These are phyloP conservation scores for Metschnikowia aberdeeniae DNA, from an alignment of 805 yeast species.

Conservation along the genomic window DNA sequence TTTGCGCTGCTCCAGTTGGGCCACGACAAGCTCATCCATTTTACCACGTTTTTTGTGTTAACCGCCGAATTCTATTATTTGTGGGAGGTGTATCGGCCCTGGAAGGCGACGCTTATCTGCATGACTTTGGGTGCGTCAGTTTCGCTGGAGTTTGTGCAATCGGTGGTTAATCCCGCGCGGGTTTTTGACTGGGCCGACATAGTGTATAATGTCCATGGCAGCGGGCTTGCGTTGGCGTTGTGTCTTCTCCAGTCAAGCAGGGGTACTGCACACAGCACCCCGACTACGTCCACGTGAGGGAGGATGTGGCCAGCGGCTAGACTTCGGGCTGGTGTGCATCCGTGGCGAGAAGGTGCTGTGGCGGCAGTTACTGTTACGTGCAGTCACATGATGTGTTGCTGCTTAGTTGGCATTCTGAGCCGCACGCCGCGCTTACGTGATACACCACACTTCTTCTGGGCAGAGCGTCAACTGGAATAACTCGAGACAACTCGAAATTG, in stretches of 20 bases:
- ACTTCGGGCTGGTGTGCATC: too few relatives aligned
- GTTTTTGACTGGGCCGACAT: slow-evolving; percentile 50
- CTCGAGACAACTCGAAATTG: too few relatives aligned
- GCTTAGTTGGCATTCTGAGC: background rate
- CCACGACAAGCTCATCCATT: slow-evolving; percentile 53
- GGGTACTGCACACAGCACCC: background rate
- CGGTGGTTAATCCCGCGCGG: slow-evolving; percentile 41
- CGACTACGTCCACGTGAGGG: slow-evolving; percentile 21
- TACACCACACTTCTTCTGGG: background rate
- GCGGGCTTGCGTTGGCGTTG: slow-evolving; percentile 23
- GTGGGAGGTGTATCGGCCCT: slow-evolving; percentile 29
- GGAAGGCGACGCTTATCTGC: slow-evolving; percentile 26
- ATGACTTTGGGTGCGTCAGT: slow-evolving; percentile 49
- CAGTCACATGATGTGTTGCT: too few relatives aligned
- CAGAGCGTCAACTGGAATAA: background rate
- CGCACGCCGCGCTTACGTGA: slow-evolving; percentile 1
- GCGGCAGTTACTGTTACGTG: too few relatives aligned
- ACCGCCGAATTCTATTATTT: slow-evolving; percentile 47
- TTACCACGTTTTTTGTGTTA: slow-evolving; percentile 41
- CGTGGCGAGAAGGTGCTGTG: too few relatives aligned
- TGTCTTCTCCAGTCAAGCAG: slow-evolving; percentile 8
- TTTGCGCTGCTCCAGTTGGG: slow-evolving; percentile 44
- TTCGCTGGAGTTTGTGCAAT: slow-evolving; percentile 50
- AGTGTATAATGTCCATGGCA: slow-evolving; percentile 29
- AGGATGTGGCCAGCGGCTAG: slow-evolving; percentile 9